Percentiles rank a stretch among this genome's conserved stretches.
phyloP scores from a whole-genome alignment of 495 filamentous ascomycete genomes.

The Podospora comata region DNA sequence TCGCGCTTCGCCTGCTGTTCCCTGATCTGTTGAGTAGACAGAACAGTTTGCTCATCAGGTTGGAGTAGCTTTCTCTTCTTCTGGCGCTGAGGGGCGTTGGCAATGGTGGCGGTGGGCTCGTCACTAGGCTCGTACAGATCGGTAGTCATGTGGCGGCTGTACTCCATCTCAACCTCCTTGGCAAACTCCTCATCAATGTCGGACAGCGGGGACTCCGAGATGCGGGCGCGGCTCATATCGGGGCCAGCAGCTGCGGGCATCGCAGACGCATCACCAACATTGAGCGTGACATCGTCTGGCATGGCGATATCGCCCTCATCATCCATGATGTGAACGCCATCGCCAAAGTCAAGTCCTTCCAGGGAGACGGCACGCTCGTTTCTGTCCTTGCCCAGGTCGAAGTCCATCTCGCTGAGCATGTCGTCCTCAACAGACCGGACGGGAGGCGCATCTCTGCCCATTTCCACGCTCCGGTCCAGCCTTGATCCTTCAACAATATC shows the following conservation, averaged over 20 bases:
- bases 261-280: conserved; percentile 50
- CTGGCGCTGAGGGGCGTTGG: conserved; percentile 59
- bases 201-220: conserved; percentile 68
- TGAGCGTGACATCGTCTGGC: conserved; percentile 56
- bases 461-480: conserved; percentile 69
- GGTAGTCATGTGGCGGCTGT: conserved; percentile 49
- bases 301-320: conserved; percentile 60
- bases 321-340: conserved; percentile 53
- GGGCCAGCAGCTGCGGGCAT: conserved; percentile 40
- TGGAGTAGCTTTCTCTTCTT: conserved; percentile 76
- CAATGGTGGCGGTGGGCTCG: conserved; percentile 39
- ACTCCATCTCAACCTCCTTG: conserved; percentile 52
- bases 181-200: conserved; percentile 59
- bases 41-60: conserved; percentile 62
- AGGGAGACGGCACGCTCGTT: conserved; percentile 41
- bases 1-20: conserved; percentile 74
- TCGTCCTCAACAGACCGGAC: conserved; percentile 66
- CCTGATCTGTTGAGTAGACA: conserved; percentile 60
- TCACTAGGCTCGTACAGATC: conserved; percentile 57
- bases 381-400: conserved; percentile 47
- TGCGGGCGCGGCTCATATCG: conserved; percentile 50
- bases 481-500: conserved; percentile 50
- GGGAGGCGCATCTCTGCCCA: conserved; percentile 74
- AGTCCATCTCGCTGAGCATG: conserved; percentile 63
- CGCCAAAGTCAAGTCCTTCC: conserved; percentile 47